A percentile compares a stretch with the other conserved stretches of the same genome.
Conservation (phyloP, 179 eudicot species). For the Beta corolliflora region DNA sequence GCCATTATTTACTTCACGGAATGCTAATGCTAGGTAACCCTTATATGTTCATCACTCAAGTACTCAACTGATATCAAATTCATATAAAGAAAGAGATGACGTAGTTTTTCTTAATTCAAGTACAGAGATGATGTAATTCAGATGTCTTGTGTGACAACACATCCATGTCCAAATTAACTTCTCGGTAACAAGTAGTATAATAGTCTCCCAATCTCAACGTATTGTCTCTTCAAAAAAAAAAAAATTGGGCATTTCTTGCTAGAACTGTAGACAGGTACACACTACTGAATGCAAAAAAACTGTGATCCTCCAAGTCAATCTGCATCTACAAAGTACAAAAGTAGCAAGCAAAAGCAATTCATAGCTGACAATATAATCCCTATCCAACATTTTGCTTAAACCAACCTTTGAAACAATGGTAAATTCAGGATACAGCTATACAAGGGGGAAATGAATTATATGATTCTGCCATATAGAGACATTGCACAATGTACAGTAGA, state of each 20-base stretch:
- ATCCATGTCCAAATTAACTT: background rate
- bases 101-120: background rate
- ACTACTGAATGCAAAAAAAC: background rate
- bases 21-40: no score
- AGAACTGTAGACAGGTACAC: background rate
- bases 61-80: background rate
- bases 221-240: background rate
- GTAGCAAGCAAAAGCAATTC: background rate
- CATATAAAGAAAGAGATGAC: background rate
- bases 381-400: background rate
- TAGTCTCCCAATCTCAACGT: background rate
- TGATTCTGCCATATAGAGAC: constrained; percentile 37
- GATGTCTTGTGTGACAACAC: background rate
- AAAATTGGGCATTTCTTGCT: background rate
- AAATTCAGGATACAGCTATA: background rate
- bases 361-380: background rate
- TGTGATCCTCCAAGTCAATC: no score
- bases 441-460: constrained; percentile 6
- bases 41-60: background rate
- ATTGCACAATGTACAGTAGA: background rate
- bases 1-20: background rate
- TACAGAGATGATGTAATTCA: background rate
- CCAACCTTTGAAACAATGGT: background rate
- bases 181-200: background rate
- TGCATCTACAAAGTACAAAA: background rate